Conservation (phyloP, 108 stramenopile species). For the Fragilaria radians region DNA sequence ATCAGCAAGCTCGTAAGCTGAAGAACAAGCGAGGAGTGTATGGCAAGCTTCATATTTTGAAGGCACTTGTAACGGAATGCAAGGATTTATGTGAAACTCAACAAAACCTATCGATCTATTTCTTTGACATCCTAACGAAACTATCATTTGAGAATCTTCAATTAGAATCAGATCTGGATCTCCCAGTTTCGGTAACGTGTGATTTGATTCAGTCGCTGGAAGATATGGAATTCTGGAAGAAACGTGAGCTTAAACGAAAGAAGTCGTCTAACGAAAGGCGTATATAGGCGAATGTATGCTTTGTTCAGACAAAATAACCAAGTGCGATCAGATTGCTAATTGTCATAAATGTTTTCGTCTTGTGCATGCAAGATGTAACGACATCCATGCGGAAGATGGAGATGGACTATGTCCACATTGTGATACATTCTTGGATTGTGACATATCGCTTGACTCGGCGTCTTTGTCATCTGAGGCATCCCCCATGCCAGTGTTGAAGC, state of each 20-base stretch:
- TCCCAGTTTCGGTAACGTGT: not conserved
- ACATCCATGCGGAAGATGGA: not conserved
- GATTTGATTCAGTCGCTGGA: slow-evolving; percentile 26
- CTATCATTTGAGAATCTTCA: not conserved
- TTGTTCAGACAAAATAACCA: not conserved
- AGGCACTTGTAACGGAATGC: slow-evolving; percentile 29
- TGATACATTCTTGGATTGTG: not conserved
- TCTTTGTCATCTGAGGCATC: too few species aligned
- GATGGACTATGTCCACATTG: not conserved
- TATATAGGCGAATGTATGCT: not conserved
- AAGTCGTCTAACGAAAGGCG: not conserved
- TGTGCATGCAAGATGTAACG: not conserved
- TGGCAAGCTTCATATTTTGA: slow-evolving; percentile 31
- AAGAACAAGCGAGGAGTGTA: slow-evolving; percentile 32
- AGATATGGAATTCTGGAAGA: slow-evolving; percentile 34
- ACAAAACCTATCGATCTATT: slow-evolving; percentile 17
- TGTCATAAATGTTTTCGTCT: not conserved
- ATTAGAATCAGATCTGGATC: not conserved
- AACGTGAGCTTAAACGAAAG: slow-evolving; percentile 1
- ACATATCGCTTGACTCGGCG: too few species aligned
- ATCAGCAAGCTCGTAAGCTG: slow-evolving; percentile 27
- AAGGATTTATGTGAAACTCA: slow-evolving; percentile 7
- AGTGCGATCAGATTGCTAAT: not conserved
- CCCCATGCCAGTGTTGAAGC: too few species aligned
- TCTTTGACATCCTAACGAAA: slow-evolving; percentile 16